These are phyloP conservation scores for Lachancea kluyveri DNA, from an alignment of 805 yeast genomes.

Conservation along the genomic window DNA sequence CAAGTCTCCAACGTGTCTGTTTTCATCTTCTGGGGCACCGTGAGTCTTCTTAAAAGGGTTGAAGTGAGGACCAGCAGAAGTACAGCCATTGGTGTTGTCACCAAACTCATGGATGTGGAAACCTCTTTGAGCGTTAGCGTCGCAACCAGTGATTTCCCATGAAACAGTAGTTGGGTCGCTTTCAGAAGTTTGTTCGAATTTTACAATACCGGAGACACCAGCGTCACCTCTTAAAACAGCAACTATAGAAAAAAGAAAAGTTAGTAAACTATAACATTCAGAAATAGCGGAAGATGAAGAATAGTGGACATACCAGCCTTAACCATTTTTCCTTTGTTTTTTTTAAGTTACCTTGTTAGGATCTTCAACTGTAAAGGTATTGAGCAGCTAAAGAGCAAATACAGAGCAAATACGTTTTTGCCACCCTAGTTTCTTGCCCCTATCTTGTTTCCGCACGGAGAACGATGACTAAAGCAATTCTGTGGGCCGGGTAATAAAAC, in stretches of 20 bases:
- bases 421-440: too few species aligned
- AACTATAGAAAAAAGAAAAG: slow-evolving; percentile 37
- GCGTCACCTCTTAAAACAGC: slow-evolving; percentile 97
- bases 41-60: slow-evolving; percentile 85
- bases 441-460: too few species aligned
- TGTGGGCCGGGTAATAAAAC: slow-evolving; percentile 1
- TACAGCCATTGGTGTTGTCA: slow-evolving; percentile 95
- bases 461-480: too few species aligned
- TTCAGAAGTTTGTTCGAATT: slow-evolving; percentile 79
- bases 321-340: slow-evolving; percentile 24
- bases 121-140: slow-evolving; percentile 83
- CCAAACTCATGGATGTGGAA: slow-evolving; percentile 98
- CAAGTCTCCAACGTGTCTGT: slow-evolving; percentile 67
- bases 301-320: slow-evolving; percentile 20
- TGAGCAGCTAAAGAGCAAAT: background rate
- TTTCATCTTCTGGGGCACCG: slow-evolving; percentile 75
- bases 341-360: background rate
- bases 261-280: slow-evolving; percentile 1
- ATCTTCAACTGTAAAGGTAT: slow-evolving; percentile 1
- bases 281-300: background rate
- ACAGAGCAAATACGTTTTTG: background rate
- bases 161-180: slow-evolving; percentile 76
- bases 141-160: slow-evolving; percentile 88
- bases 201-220: slow-evolving; percentile 78
- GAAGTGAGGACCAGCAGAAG: slow-evolving; percentile 97